A percentile compares a stretch with the other conserved stretches of the same genome.
Conservation (phyloP, 2,329 filamentous ascomycete species). For the Aspergillus clavatus region DNA sequence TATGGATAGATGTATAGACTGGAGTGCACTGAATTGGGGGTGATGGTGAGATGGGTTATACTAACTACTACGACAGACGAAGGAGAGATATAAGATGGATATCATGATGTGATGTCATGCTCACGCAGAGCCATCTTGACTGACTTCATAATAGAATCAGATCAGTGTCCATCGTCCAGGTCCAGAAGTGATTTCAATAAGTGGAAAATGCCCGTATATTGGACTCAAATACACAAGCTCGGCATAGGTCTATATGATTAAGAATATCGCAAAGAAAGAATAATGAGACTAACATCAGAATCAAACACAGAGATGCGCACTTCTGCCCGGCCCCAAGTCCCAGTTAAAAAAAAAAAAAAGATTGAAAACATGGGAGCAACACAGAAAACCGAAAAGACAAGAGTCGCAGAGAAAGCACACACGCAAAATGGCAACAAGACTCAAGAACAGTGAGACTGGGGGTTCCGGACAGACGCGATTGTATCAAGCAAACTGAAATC, state of each 20-base stretch:
- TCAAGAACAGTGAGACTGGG: conserved; percentile 23
- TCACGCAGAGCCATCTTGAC: not conserved
- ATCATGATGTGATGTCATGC: not conserved
- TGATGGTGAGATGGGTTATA: too few relatives aligned
- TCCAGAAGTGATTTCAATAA: too few relatives aligned
- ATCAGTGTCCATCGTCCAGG: not conserved
- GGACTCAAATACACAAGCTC: not conserved
- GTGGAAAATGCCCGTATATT: too few relatives aligned
- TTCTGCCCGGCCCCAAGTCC: conserved; percentile 40
- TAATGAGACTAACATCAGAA: conserved; percentile 10
- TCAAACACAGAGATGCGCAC: conserved; percentile 40
- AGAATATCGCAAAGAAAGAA: conserved; percentile 4
- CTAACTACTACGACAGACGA: not conserved
- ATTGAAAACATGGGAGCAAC: too few relatives aligned
- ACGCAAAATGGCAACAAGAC: conserved; percentile 10
- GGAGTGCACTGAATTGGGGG: too few relatives aligned
- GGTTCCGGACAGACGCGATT: conserved; percentile 44
- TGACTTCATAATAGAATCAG: not conserved
- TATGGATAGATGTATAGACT: too few relatives aligned
- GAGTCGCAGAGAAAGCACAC: conserved; percentile 14
- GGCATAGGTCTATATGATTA: not conserved
- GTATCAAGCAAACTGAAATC: conserved; percentile 41
- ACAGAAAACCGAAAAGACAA: too few relatives aligned
- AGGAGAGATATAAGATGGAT: not conserved
- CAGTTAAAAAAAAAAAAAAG: conserved; percentile 18